A percentile compares a stretch with the other conserved stretches of the same genome.
These are phyloP conservation scores for Basipetospora chlamydospora DNA, from an alignment of 2,329 filamentous ascomycete species.

Conservation along the genomic window DNA sequence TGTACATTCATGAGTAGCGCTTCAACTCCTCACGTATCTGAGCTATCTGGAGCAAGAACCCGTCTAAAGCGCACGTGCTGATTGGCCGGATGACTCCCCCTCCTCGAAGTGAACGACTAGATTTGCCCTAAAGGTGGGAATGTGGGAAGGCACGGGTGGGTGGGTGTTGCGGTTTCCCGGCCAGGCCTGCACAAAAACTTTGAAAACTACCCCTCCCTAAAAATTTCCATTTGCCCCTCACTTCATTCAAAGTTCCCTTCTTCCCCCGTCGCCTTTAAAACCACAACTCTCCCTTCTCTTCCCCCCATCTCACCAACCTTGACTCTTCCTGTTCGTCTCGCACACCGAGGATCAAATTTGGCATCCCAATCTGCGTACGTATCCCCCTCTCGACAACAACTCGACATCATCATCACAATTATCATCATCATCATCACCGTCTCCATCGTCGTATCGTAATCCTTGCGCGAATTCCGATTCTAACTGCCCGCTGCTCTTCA, in stretches of 20 bases:
- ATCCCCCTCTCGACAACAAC: not conserved
- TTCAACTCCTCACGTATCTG: no score
- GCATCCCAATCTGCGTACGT: slow-evolving; percentile 7
- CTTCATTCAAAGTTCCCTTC: not conserved
- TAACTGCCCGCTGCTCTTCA: slow-evolving; percentile 4
- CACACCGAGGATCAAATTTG: slow-evolving; percentile 7
- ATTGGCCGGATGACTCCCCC: slow-evolving; percentile 2
- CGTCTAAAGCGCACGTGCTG: not conserved
- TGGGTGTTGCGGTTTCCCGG: slow-evolving; percentile 6
- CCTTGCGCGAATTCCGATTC: not conserved
- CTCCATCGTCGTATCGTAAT: no score
- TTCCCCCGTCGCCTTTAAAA: slow-evolving; percentile 6
- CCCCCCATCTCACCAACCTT: slow-evolving; percentile 4
- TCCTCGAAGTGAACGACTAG: not conserved
- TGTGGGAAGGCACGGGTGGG: no score
- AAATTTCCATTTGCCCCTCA: slow-evolving; percentile 6
- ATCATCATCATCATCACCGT: slow-evolving; percentile 1
- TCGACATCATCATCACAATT: not conserved
- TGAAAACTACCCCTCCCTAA: slow-evolving; percentile 6
- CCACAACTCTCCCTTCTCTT: slow-evolving; percentile 4
- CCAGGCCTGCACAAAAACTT: slow-evolving; percentile 6
- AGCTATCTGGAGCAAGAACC: no score
- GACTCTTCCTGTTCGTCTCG: slow-evolving; percentile 5
- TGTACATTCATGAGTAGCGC: no score
- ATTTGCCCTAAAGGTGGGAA: slow-evolving; percentile 6